Base-by-base conservation (phyloP, 1,284 basidiomycete species). In the Apiotrichum porosum region DNA sequence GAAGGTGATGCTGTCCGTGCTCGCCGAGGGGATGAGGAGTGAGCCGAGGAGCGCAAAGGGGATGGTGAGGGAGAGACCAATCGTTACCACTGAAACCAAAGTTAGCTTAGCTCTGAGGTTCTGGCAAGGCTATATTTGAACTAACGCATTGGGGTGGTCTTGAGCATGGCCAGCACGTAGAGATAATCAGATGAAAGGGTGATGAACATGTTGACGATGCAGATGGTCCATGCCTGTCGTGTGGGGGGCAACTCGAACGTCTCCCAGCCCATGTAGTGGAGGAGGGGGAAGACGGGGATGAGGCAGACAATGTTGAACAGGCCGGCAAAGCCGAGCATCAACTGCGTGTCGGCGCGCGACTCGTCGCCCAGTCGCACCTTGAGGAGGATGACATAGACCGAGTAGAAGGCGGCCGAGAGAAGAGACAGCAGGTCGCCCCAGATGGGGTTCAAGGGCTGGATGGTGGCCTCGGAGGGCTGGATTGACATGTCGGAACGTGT, bases 11-110 rank as follows among this genome's bases (percentile, higher is more conserved):
- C 60, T 55, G 9, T 58, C 61, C 5, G 61, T 52, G 4, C 58
- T 55, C 2, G 59, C 56, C 4, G 58, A 60, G 4, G 66, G 66
- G 6, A 72, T 49, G 39, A 73, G 48, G 24, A 71, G 38, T 19
- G 68, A 67, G 15, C 68, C 69, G n/a, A 68, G 32, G 18, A 75
- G 55, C 14, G 73, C 69, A n/a, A 74, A 60, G 0, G 73, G 73
- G 65, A 97, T 95, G 0, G 95, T 97, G n/a, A 98, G 79, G 48
- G 86, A 90, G 17, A 98, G 79, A 15, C 95, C 94, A 50, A 98
- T 79, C 1, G 94, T 98, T 13, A 90, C 92, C 31, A 70, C n/a
- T n/a, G n/a, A n/a, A n/a, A n/a, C n/a, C n/a, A n/a, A n/a, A n/a
- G n/a, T n/a, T n/a, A n/a, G n/a, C n/a, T n/a, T n/a, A n/a, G n/a